These are phyloP conservation scores for Metschnikowia orientalis DNA, from an alignment of 805 yeast species.

Conservation along the genomic window DNA sequence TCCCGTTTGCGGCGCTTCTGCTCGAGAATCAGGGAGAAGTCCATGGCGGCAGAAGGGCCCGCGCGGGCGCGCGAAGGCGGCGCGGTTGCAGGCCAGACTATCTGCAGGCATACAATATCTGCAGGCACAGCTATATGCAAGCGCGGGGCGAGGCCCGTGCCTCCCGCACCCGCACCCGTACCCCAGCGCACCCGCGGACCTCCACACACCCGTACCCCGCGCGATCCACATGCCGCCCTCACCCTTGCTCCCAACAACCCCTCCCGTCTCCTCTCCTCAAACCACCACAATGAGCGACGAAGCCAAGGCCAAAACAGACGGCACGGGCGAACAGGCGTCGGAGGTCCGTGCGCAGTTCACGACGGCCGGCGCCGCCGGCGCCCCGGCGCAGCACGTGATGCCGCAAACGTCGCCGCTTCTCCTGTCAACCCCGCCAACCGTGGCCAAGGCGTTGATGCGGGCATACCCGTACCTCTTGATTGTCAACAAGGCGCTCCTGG, in stretches of 20 bases:
- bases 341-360: conserved; percentile 31
- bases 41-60: conserved; percentile 9
- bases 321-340: conserved; percentile 8
- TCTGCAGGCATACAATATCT: not conserved
- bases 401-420: conserved; percentile 74
- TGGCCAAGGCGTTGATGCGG: conserved; percentile 74
- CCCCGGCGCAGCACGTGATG: conserved; percentile 14
- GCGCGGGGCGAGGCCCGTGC: not conserved
- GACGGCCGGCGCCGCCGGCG: conserved; percentile 5
- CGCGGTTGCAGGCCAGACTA: not conserved
- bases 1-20: conserved; percentile 12
- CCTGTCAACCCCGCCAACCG: conserved; percentile 86
- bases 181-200: not conserved
- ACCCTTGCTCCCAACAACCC: conserved; percentile 4
- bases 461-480: conserved; percentile 82
- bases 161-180: not conserved
- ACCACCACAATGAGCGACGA: conserved; percentile 12
- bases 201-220: conserved; percentile 3
- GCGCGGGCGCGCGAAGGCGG: conserved; percentile 1
- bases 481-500: conserved; percentile 62
- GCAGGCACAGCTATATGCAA: not conserved
- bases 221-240: not conserved
- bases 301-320: conserved; percentile 10
- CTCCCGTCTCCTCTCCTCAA: conserved; percentile 1
- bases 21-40: conserved; percentile 13